Conservation (phyloP, 192 early-diverging fungal species). For the Backusella tuberculispora region DNA sequence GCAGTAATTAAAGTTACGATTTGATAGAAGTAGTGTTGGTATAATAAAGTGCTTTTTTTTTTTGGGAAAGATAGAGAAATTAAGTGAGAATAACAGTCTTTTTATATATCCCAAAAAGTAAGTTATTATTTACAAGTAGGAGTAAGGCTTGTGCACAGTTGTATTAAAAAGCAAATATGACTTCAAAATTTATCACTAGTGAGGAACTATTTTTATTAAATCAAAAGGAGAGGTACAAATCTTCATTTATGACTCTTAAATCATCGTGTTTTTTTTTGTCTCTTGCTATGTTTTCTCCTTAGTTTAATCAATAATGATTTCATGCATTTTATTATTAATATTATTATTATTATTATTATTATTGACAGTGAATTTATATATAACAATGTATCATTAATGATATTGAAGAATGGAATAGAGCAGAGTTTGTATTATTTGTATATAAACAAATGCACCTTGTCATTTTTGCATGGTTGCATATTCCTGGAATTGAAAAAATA, state of each 20-base stretch:
- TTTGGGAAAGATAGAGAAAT: background rate
- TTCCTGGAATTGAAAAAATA: background rate
- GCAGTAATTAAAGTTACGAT: no score
- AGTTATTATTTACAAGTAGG: background rate
- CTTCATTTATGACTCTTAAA: background rate
- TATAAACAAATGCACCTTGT: background rate
- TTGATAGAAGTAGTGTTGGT: background rate
- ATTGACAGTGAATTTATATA: background rate
- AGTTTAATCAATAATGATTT: background rate
- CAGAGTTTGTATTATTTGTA: no score
- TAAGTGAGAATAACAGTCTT: background rate
- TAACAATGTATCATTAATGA: no score
- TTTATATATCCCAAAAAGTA: background rate
- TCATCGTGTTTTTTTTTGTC: background rate
- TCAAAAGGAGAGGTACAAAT: background rate
- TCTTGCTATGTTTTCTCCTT: background rate
- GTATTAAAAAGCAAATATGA: background rate
- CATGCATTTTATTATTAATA: background rate
- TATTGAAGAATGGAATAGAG: no score
- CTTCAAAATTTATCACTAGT: background rate
- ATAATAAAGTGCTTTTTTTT: background rate
- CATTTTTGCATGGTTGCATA: background rate
- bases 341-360: background rate
- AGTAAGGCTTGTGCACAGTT: background rate
- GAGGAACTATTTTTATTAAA: constrained; percentile 10